phyloP scores from a whole-genome alignment of 495 filamentous ascomycete species.

The Parachaetomium inaequale region DNA sequence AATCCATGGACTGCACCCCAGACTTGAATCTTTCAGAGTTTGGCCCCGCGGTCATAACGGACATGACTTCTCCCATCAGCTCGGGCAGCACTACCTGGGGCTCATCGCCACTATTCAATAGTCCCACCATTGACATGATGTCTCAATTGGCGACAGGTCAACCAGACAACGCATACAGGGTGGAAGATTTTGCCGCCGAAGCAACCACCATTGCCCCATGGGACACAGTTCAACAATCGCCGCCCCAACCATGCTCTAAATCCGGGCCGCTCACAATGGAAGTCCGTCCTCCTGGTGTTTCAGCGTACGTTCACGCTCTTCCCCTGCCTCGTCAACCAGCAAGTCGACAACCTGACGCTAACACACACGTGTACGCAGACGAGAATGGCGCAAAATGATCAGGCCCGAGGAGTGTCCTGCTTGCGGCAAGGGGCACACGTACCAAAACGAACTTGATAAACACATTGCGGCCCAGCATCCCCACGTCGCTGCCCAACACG shows the following conservation, averaged over 20 bases:
- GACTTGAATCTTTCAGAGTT: neutral
- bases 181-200: neutral
- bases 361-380: neutral
- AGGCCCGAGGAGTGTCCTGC: slow-evolving; percentile 6
- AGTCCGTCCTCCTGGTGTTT: neutral
- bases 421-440: neutral
- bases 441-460: neutral
- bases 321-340: neutral
- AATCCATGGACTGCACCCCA: neutral
- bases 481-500: neutral
- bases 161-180: neutral
- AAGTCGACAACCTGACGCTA: neutral
- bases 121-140: neutral
- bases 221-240: neutral
- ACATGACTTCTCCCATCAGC: neutral
- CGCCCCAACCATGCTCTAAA: neutral
- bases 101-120: neutral
- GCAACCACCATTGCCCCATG: neutral
- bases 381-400: neutral
- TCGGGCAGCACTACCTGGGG: neutral
- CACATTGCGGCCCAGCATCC: slow-evolving; percentile 3
- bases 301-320: neutral
- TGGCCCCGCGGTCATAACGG: neutral
- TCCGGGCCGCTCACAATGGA: neutral
- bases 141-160: neutral